These are phyloP conservation scores for Scortechinia acanthostroma DNA, from an alignment of 2,329 filamentous ascomycete genomes.

Conservation along the genomic window DNA sequence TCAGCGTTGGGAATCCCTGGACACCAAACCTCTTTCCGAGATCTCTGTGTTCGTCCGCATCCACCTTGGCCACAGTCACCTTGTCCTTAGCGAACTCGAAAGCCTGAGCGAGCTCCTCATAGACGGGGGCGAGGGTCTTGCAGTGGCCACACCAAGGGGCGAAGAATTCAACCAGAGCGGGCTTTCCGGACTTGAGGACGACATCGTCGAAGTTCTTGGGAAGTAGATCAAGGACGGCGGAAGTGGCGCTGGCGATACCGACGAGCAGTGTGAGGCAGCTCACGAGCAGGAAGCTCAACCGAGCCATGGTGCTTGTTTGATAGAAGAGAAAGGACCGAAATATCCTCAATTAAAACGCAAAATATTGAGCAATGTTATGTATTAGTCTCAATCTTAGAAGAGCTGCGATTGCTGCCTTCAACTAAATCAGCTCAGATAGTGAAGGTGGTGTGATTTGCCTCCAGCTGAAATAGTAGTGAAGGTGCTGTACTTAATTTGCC, in stretches of 20 bases:
- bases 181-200: conserved; percentile 85
- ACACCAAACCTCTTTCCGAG: conserved; percentile 82
- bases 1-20: conserved; percentile 92
- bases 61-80: conserved; percentile 88
- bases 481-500: no score
- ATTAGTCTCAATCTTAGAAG: no score
- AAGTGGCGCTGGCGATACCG: conserved; percentile 56
- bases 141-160: conserved; percentile 99
- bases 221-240: conserved; percentile 81
- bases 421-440: neutral
- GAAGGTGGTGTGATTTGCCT: neutral
- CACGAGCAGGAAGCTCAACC: neutral
- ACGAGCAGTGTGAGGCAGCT: conserved; percentile 38
- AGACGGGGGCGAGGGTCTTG: conserved; percentile 91
- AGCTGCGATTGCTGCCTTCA: no score
- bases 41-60: conserved; percentile 80
- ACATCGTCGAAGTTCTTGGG: conserved; percentile 87
- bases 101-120: conserved; percentile 75
- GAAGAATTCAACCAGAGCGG: conserved; percentile 95
- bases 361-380: neutral
- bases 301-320: neutral
- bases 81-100: conserved; percentile 68
- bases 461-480: no score
- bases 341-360: neutral
- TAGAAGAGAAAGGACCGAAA: no score